These are phyloP conservation scores for Alternaria triticina DNA, from an alignment of 2,329 filamentous ascomycete genomes.

Conservation along the genomic window DNA sequence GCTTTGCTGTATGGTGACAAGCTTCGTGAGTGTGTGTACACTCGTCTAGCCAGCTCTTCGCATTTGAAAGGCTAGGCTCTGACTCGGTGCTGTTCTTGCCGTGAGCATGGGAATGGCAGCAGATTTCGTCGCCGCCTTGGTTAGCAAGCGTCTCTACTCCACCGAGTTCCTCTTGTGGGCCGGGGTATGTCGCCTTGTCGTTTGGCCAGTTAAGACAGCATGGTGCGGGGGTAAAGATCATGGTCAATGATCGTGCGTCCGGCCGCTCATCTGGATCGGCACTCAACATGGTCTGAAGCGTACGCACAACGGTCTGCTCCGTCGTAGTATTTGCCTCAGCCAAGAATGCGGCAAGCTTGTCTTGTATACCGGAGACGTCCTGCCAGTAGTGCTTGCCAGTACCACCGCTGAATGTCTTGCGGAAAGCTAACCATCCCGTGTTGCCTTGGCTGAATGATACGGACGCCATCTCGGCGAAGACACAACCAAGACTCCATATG, in stretches of 20 bases:
- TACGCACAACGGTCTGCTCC: conserved; percentile 34
- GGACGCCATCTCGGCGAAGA: conserved; percentile 90
- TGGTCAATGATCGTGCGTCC: conserved; percentile 37
- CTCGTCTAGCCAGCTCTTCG: conserved; percentile 39
- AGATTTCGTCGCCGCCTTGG: conserved; percentile 24
- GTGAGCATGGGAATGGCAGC: conserved; percentile 13
- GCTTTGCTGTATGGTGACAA: conserved; percentile 23
- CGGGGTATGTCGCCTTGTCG: conserved; percentile 39
- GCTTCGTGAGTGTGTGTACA: conserved; percentile 35
- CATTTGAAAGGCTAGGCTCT: conserved; percentile 15
- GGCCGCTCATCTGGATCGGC: conserved; percentile 39
- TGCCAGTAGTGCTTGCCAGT: conserved; percentile 46
- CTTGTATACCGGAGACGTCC: conserved; percentile 38
- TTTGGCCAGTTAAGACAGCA: conserved; percentile 48
- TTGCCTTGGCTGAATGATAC: conserved; percentile 33
- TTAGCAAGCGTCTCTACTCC: conserved; percentile 32
- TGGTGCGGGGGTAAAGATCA: conserved; percentile 44
- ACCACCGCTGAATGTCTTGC: conserved; percentile 36
- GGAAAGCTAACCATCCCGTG: conserved; percentile 33
- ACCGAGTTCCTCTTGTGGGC: conserved; percentile 39
- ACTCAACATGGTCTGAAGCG: conserved; percentile 42
- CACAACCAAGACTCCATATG: conserved; percentile 95
- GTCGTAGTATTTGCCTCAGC: conserved; percentile 21
- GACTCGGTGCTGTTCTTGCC: conserved; percentile 1
- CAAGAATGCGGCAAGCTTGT: conserved; percentile 31